A percentile compares a stretch with the other conserved stretches of the same genome.
phyloP scores from a whole-genome alignment of 805 yeast species.

The Wickerhamomyces ciferrii region DNA sequence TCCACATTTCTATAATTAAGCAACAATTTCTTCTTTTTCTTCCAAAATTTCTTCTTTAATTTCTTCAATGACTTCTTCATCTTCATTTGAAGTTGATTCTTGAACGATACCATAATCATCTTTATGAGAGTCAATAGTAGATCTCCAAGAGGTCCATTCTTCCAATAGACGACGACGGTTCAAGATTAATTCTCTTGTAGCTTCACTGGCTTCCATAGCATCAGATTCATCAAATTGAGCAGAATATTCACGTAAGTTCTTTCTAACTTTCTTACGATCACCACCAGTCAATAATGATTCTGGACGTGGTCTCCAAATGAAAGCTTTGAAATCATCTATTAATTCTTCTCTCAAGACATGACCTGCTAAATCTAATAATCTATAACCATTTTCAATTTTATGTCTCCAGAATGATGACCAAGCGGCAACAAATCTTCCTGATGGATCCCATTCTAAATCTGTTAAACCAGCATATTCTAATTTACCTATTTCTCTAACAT shows the following conservation, averaged over 20 bases:
- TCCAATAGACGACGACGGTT: conserved; percentile 74
- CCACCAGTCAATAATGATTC: conserved; percentile 65
- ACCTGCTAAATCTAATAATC: conserved; percentile 82
- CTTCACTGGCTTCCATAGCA: conserved; percentile 93
- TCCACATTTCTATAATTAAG: not conserved
- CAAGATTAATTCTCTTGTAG: conserved; percentile 83
- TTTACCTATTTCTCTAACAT: conserved; percentile 39
- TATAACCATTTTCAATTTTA: conserved; percentile 86
- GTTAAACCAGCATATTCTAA: conserved; percentile 76
- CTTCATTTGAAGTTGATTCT: conserved; percentile 48
- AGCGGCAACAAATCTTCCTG: conserved; percentile 85
- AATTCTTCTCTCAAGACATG: conserved; percentile 66
- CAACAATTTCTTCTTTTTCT: conserved; percentile 20
- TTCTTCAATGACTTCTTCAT: conserved; percentile 77
- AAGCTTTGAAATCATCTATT: conserved; percentile 79
- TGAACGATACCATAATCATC: conserved; percentile 39
- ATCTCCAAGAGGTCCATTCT: conserved; percentile 84
- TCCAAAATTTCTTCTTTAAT: conserved; percentile 66
- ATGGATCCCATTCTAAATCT: conserved; percentile 89
- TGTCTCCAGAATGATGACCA: conserved; percentile 88
- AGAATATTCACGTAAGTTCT: conserved; percentile 82
- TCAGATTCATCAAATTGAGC: conserved; percentile 93
- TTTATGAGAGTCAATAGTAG: conserved; percentile 40
- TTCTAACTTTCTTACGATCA: conserved; percentile 85
- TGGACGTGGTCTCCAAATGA: conserved; percentile 98